Evolutionary conservation across 2,329 filamentous ascomycete species (phyloP).

Genomic region (Stagonosporopsis chrysanthemi): DNA sequence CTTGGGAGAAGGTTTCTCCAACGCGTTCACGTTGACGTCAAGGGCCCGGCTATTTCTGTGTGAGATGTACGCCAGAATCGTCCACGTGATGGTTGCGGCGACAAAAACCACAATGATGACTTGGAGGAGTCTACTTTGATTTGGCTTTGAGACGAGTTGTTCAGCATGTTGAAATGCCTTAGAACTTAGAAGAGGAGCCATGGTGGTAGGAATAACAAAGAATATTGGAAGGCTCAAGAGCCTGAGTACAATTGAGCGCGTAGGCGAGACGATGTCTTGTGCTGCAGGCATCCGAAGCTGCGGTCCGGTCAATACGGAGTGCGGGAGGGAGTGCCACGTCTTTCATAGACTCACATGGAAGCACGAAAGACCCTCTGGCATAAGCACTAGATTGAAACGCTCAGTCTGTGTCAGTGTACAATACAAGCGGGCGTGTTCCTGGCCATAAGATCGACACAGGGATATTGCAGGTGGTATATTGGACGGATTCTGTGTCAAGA

Average conservation of each 20-base stretch:
- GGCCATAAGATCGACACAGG: constrained; percentile 39
- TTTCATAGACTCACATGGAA: constrained; percentile 49
- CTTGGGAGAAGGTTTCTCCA: constrained; percentile 3
- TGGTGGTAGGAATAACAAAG: constrained; percentile 28
- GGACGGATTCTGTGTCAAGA: constrained; percentile 29
- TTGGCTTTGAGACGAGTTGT: background rate
- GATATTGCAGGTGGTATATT: constrained; percentile 37
- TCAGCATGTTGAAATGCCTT: background rate
- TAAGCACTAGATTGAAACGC: constrained; percentile 44
- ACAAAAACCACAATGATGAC: background rate
- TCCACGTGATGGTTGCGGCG: background rate
- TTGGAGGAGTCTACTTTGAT: background rate
- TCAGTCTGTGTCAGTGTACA: constrained; percentile 41
- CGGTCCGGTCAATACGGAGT: constrained; percentile 38
- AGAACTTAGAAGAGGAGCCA: constrained; percentile 40
- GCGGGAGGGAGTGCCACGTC: constrained; percentile 25
- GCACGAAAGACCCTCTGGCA: constrained; percentile 41
- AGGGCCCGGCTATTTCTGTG: constrained; percentile 3
- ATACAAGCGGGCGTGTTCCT: constrained; percentile 29
- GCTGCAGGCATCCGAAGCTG: constrained; percentile 42
- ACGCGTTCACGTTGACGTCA: background rate
- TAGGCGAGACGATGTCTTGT: constrained; percentile 35
- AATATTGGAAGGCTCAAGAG: constrained; percentile 20
- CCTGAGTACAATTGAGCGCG: constrained; percentile 32
- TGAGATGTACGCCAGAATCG: background rate